Conservation (phyloP, 352 stramenopile genomes). For the Phytopythium helicoides region DNA sequence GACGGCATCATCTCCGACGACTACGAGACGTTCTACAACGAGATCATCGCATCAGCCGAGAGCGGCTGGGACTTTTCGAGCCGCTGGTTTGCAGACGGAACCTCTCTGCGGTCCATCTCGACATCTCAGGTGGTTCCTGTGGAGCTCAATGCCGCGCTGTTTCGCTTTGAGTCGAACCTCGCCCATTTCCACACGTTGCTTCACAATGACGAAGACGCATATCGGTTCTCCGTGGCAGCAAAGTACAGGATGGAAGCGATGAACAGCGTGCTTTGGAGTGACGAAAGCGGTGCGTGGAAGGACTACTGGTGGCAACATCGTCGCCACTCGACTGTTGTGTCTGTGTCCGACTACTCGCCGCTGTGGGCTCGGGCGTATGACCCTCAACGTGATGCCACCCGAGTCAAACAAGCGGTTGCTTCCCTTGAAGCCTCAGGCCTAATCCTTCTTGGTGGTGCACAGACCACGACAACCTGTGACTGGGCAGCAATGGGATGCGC, state of each 20-base stretch:
- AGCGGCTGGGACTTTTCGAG: slow-evolving; percentile 91
- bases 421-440: slow-evolving; percentile 58
- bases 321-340: slow-evolving; percentile 41
- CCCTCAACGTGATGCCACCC: slow-evolving; percentile 33
- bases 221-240: too few relatives aligned
- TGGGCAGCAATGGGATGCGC: slow-evolving; percentile 86
- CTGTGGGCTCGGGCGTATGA: slow-evolving; percentile 74
- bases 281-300: slow-evolving; percentile 51
- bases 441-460: slow-evolving; percentile 60
- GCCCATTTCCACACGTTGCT: slow-evolving; percentile 64
- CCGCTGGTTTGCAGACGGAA: slow-evolving; percentile 73
- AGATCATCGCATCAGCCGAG: slow-evolving; percentile 81
- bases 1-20: slow-evolving; percentile 29
- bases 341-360: slow-evolving; percentile 71
- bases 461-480: slow-evolving; percentile 68
- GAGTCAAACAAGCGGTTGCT: slow-evolving; percentile 35
- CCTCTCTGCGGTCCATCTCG: slow-evolving; percentile 55
- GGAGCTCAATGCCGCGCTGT: slow-evolving; percentile 86
- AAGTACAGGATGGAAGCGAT: too few relatives aligned
- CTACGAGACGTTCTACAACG: slow-evolving; percentile 69
- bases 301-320: slow-evolving; percentile 62
- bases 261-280: slow-evolving; percentile 68
- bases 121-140: slow-evolving; percentile 74
- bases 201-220: slow-evolving; percentile 34
- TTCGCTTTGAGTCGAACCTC: slow-evolving; percentile 74